Evolutionary conservation across 129 eudicot species (phyloP), one percentile per base, ranked within the genome.

Genomic region (Pulicaria dysenterica): DNA sequence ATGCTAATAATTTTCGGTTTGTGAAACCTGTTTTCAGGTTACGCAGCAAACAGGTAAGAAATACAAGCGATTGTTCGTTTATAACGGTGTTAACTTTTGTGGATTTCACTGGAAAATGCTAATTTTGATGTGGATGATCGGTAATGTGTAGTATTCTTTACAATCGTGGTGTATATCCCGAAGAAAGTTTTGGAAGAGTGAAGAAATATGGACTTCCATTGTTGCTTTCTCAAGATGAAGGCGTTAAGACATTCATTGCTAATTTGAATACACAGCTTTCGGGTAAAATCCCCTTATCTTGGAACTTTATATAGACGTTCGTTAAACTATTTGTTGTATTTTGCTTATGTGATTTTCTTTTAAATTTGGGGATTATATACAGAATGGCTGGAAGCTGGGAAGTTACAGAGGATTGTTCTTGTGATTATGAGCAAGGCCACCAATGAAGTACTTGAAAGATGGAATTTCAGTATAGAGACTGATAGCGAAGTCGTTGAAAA

Each of bases 301-400:
- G 6, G 34, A 8, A 16, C 14, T 58, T 41, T 50, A 19, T 6
- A 62, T 36, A 58, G 58, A 31, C 7, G 24, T 45, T 56, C 15
- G 7, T 15, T 43, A 4, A 43, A 48, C 2, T 24, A 3, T 8
- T 2, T 10, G 15, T 41, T 19, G 12, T 63, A 8, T 70, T 48
- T 14, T 15, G 71, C 39, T 50, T 24, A 50, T 61, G n/a, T 55
- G 34, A 60, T 40, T 66, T 9, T 5, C 46, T 6, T 37, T 42
- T 5, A 13, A n/a, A 36, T 36, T 54, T 50, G 42, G 7, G 56
- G 40, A 11, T 72, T 62, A 10, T 80, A 7, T 54, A 66, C 57
- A 94, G 98, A 94, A 79, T 94, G 98, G 98, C 84, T 94, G 39
- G 97, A 90, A 77, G 66, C 97, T 76, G 98, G 97, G 78, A 94